Conservation (phyloP, 257 asterid genomes). For the Eucommia ulmoides region DNA sequence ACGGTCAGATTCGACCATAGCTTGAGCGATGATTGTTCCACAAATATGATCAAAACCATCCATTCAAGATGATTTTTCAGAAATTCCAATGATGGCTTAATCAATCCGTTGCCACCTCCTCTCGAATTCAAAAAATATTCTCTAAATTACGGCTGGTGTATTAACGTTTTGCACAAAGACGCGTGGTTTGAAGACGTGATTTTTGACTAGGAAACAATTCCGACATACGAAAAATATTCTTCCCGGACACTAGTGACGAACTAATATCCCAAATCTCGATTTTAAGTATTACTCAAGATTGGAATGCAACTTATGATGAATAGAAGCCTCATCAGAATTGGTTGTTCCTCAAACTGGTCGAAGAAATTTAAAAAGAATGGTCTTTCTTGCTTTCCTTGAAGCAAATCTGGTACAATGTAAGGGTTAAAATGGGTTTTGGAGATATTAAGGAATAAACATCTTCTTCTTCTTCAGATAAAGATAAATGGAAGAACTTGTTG, state of each 20-base stretch:
- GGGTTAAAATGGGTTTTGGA: constrained; percentile 31
- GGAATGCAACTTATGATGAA: constrained; percentile 64
- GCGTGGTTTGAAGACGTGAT: constrained; percentile 99
- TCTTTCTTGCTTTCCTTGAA: constrained; percentile 53
- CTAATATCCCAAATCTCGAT: constrained; percentile 22
- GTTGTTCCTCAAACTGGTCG: constrained; percentile 56
- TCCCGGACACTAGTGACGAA: constrained; percentile 89
- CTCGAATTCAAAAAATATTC: constrained; percentile 8
- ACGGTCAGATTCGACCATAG: constrained; percentile 39
- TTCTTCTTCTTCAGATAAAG: constrained; percentile 9
- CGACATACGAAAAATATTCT: constrained; percentile 44
- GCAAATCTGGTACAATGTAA: constrained; percentile 84
- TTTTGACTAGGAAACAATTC: constrained; percentile 49
- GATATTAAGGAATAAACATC: constrained; percentile 56
- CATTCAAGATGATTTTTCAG: constrained; percentile 44
- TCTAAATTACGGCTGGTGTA: constrained; percentile 62
- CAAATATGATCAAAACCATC: constrained; percentile 31
- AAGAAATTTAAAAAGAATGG: constrained; percentile 33
- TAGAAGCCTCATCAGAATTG: constrained; percentile 64
- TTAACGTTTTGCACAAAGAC: constrained; percentile 35
- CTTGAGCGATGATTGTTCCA: constrained; percentile 31
- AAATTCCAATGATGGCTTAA: constrained; percentile 2
- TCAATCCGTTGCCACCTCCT: constrained; percentile 61
- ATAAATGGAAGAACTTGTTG: constrained; percentile 48
- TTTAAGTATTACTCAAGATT: constrained; percentile 47